A percentile compares a stretch with the other conserved stretches of the same genome.
Conservation (phyloP, 805 yeast species). For the Starmerella roubikii region DNA sequence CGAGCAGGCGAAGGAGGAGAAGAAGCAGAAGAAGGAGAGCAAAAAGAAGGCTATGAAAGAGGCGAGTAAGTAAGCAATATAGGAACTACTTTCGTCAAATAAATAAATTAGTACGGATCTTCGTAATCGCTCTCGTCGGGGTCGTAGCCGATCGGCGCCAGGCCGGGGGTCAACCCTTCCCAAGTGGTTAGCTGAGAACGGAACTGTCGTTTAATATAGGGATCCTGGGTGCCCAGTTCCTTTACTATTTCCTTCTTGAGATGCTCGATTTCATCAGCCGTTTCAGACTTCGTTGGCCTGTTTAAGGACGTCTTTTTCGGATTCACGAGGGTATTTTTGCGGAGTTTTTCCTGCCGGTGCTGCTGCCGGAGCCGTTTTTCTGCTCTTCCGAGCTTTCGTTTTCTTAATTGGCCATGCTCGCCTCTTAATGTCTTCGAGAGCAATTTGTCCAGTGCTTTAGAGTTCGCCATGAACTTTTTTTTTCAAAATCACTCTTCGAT, state of each 20-base stretch:
- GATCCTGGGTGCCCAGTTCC: slow-evolving; percentile 9
- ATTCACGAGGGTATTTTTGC: not conserved
- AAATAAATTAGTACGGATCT: slow-evolving; percentile 18
- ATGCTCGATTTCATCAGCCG: slow-evolving; percentile 15
- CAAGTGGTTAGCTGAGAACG: slow-evolving; percentile 1
- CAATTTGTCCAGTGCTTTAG: slow-evolving; percentile 14
- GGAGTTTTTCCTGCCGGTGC: slow-evolving; percentile 4
- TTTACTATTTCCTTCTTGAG: slow-evolving; percentile 14
- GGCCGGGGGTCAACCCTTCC: slow-evolving; percentile 21
- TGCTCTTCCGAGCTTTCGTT: slow-evolving; percentile 6
- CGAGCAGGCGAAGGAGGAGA: slow-evolving; percentile 7
- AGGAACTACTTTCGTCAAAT: not conserved
- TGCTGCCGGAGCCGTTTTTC: slow-evolving; percentile 6
- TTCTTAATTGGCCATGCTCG: slow-evolving; percentile 1
- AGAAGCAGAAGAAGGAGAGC: slow-evolving; percentile 10
- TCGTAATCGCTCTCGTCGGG: slow-evolving; percentile 21
- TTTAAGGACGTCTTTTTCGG: not conserved
- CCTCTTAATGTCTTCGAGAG: slow-evolving; percentile 2
- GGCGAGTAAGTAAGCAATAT: not conserved
- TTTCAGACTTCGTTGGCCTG: slow-evolving; percentile 3
- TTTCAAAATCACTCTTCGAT: too few relatives aligned
- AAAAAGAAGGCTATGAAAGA: slow-evolving; percentile 13
- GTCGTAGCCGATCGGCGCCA: slow-evolving; percentile 22
- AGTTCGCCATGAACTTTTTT: not conserved
- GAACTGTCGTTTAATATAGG: slow-evolving; percentile 14